These are phyloP conservation scores for Lasiosphaeria ovina DNA, from an alignment of 495 filamentous ascomycete species.

Conservation along the genomic window DNA sequence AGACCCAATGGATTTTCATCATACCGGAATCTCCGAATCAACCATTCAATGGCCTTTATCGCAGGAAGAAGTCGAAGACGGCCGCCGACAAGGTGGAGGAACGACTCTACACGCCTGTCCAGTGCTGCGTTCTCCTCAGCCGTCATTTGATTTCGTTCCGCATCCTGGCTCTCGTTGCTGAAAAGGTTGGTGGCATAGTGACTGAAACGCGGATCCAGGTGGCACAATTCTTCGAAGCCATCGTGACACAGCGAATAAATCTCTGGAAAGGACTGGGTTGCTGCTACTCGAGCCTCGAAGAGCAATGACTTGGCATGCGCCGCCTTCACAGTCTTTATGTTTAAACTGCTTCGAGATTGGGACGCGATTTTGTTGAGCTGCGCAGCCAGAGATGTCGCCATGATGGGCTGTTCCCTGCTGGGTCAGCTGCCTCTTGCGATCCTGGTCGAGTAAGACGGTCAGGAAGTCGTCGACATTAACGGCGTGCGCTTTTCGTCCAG, in stretches of 20 bases:
- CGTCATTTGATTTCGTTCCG: conserved; percentile 84
- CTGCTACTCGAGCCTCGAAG: conserved; percentile 78
- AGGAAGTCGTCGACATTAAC: conserved; percentile 9
- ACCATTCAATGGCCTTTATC: conserved; percentile 90
- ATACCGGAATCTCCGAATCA: conserved; percentile 86
- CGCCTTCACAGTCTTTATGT: conserved; percentile 84
- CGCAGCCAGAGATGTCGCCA: conserved; percentile 75
- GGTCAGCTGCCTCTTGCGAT: neutral
- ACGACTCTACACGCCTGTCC: conserved; percentile 71
- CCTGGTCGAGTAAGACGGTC: neutral
- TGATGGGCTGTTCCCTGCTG: conserved; percentile 26
- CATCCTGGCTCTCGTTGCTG: conserved; percentile 82
- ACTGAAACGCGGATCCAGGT: conserved; percentile 72
- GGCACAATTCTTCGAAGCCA: conserved; percentile 86
- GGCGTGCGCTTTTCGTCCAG: neutral
- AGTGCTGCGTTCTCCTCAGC: conserved; percentile 75
- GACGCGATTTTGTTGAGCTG: conserved; percentile 79
- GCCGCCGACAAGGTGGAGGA: conserved; percentile 74
- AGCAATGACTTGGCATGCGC: conserved; percentile 89
- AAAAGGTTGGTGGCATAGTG: conserved; percentile 72
- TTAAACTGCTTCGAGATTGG: conserved; percentile 73
- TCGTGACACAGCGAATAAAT: conserved; percentile 83
- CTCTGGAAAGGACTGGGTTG: conserved; percentile 81
- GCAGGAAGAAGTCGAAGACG: conserved; percentile 78
- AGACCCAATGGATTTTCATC: conserved; percentile 14